Base-by-base conservation (phyloP, 2,329 filamentous ascomycete genomes). In the Alternaria sp. region DNA sequence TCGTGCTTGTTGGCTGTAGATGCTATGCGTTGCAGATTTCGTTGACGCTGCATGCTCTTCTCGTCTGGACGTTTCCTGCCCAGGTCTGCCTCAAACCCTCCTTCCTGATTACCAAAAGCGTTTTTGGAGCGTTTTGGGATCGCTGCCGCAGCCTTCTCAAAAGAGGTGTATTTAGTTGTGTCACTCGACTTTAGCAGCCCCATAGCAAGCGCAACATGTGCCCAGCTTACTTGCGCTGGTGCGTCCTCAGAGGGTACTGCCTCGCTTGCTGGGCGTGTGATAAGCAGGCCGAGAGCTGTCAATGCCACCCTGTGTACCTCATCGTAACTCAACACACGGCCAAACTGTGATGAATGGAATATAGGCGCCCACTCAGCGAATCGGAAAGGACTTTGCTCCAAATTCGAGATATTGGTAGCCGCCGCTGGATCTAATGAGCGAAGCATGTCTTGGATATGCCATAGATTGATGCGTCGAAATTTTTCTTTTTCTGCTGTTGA, bases 1-100 rank as follows among this genome's bases (percentile, higher is more conserved):
- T 98, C 96, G 68, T 97, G 90, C 55, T 89, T 85, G 60, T 91
- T 94, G 70, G 76, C 76, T 18, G 58, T 71, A n/a, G 47, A 26
- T 10, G 65, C 60, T 30, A 79, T 73, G 11, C 62, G 72, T 28
- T 72, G 61, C 87, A 89, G 45, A 84, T 88, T 71, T 84, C 84
- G 65, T 83, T 85, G 61, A 87, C 88, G 77, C 43, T 79, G 67
- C 47, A 69, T 45, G 8, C 61, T 65, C 20, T 62, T 63, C 51
- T 69, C 69, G 33, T 61, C 65, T 12, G 56, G 53, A 30, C 58
- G 58, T 45, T 66, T 66, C 46, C 65, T 63, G 18, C 49, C 33
- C 26, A 53, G n/a, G 18, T 60, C 60, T 21, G 56, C 49, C n/a
- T 63, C 56, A 21, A 50, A 28, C 5, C 45, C 59, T 28, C 25